These are phyloP conservation scores for Fomitopsis betulina DNA, from an alignment of 1,284 basidiomycete genomes.

Conservation along the genomic window DNA sequence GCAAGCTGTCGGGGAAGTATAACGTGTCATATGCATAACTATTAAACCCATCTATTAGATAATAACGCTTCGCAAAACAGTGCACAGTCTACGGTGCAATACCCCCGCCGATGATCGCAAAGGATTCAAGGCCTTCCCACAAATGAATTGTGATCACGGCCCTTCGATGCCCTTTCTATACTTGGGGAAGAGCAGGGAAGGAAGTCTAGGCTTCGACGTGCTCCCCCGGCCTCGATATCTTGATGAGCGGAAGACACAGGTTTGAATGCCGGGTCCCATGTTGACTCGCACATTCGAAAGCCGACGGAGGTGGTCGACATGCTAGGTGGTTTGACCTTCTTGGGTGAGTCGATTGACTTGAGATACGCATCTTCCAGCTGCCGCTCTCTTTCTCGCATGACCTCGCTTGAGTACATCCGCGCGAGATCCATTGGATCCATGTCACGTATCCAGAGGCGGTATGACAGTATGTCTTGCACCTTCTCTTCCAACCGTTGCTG, in stretches of 20 bases:
- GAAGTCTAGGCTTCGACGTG: neutral
- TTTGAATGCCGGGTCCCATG: conserved; percentile 6
- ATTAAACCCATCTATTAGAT: neutral
- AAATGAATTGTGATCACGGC: neutral
- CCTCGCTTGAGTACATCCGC: neutral
- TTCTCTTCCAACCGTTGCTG: neutral
- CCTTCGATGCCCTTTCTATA: neutral
- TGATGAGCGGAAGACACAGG: neutral
- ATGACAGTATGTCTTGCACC: neutral
- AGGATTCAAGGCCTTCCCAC: neutral
- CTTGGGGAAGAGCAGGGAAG: neutral
- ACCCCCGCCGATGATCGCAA: conserved; percentile 1
- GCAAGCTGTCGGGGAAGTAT: neutral
- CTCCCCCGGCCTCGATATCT: neutral
- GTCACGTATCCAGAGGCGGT: neutral
- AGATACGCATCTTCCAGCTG: neutral
- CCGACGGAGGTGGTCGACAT: conserved; percentile 6
- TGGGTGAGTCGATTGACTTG: neutral
- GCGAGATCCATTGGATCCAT: neutral
- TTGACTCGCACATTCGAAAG: conserved; percentile 7
- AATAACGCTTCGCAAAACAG: neutral
- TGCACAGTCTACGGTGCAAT: neutral
- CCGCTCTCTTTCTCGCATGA: neutral
- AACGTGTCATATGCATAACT: neutral
- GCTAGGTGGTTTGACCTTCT: neutral